Percentiles rank a stretch among this genome's conserved stretches.
Conservation (phyloP, 2,329 filamentous ascomycete species). For the Pseudogymnoascus sp. region DNA sequence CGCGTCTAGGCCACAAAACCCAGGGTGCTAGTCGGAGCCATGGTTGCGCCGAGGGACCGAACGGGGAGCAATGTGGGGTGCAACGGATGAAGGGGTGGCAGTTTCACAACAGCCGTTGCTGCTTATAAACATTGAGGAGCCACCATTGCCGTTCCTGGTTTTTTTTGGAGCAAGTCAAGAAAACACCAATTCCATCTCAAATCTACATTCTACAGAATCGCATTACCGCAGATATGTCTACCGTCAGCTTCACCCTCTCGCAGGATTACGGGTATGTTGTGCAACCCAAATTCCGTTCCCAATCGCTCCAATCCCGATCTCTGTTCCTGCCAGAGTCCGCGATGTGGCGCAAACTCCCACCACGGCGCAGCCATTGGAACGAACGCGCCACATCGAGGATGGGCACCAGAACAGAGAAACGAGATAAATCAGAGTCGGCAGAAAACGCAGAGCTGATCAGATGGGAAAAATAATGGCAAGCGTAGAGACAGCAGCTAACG, state of each 20-base stretch:
- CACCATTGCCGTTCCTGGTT: neutral
- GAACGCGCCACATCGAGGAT: neutral
- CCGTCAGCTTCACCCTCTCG: neutral
- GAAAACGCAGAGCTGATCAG: neutral
- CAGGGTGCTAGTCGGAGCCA: neutral
- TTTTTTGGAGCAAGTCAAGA: neutral
- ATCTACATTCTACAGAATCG: neutral
- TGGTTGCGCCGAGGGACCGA: constrained; percentile 1
- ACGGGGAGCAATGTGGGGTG: neutral
- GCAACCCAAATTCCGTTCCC: neutral
- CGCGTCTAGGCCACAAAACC: neutral
- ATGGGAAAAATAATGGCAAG: neutral
- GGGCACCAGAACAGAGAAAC: neutral
- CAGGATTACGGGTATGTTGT: constrained; percentile 10
- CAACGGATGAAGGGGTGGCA: neutral
- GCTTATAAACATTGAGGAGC: neutral
- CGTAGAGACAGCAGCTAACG: neutral
- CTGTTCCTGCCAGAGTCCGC: neutral
- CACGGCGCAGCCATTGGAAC: neutral
- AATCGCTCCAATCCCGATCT: neutral
- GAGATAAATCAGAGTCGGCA: neutral
- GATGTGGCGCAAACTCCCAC: neutral
- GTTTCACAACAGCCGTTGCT: neutral
- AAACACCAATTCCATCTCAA: neutral
- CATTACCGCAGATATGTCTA: constrained; percentile 4